Evolutionary conservation across 2,329 filamentous ascomycete genomes (phyloP), one percentile per base, ranked within the genome.

Genomic region (Fusarium sp.): DNA sequence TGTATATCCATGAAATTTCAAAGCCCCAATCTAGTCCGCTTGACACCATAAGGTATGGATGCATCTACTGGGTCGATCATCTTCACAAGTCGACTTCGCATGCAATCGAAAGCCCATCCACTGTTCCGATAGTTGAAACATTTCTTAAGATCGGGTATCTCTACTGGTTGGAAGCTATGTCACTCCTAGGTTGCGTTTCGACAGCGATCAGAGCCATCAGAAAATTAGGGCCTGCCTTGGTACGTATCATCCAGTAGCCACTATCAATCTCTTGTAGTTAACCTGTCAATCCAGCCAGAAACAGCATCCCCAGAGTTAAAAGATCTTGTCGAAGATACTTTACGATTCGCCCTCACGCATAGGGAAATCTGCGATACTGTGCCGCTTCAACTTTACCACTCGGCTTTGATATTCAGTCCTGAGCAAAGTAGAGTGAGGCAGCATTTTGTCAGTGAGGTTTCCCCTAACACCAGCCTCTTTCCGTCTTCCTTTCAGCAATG

Each of bases 321-420:
- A 3, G n/a, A 30, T 2, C 8, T 47, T 2, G 8, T 5, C 1
- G 6, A 16, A 15, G 45, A 47, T 4, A n/a, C 45, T 10, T 7
- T 29, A 2, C 13, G 45, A 4, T 48, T 48, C 6, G 12, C 29
- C 2, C 8, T 48, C 0, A 5, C 7, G 4, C 27, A 30, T 2
- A 30, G n/a, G 13, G 3, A 1, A 2, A 2, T 11, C 0, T 20
- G 27, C 2, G n/a, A 30, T 16, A 8, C 3, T 0, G 13, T 8
- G 2, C 25, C 45, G 2, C 25, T 48, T 30, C 45, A 48, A 2
- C 3, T 48, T 2, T 48, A 48, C 3, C 6, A 12, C 5, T 27
- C 5, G 1, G 27, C 12, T 4, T 20, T 48, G 8, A 3, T 48
- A 3, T 48, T 48, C 4, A 48, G 45, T 20, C 27, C 45, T 2